Percentiles rank a stretch among this genome's conserved stretches.
phyloP scores from a whole-genome alignment of 208 protist genomes.

The Leishmania aethiopica region DNA sequence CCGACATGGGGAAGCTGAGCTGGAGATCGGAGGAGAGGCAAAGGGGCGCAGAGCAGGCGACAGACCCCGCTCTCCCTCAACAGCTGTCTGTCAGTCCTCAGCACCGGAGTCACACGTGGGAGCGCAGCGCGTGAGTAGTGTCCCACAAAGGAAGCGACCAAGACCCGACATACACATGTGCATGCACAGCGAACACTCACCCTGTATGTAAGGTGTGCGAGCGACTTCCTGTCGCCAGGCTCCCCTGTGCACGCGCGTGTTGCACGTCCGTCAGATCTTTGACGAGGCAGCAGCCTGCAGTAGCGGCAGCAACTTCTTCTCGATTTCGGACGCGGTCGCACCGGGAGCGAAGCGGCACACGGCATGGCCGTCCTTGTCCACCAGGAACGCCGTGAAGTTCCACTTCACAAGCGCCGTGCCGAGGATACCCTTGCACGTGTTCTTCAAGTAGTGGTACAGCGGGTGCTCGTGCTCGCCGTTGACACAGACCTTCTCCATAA shows the following conservation, averaged over 20 bases:
- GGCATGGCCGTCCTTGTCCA: constrained; percentile 67
- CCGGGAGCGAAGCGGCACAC: constrained; percentile 79
- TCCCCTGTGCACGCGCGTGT: not conserved
- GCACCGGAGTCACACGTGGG: not conserved
- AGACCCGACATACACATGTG: no score
- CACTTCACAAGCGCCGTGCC: constrained; percentile 86
- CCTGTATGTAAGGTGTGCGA: not conserved
- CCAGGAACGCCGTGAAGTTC: constrained; percentile 95
- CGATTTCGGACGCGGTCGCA: constrained; percentile 48
- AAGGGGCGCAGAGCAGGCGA: not conserved
- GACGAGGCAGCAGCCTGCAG: constrained; percentile 10
- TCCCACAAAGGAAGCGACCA: not conserved
- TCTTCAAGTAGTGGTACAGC: constrained; percentile 87
- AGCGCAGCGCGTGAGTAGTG: not conserved
- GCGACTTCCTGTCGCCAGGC: not conserved
- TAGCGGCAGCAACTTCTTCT: constrained; percentile 65
- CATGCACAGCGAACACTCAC: not conserved
- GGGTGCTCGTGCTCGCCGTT: constrained; percentile 84
- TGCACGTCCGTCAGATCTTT: not conserved
- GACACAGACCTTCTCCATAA: constrained; percentile 92
- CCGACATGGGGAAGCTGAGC: not conserved
- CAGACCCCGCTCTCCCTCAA: not conserved
- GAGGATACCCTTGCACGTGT: constrained; percentile 54
- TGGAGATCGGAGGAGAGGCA: not conserved
- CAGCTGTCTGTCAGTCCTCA: not conserved